These are phyloP conservation scores for Shiraia bambusicola DNA, from an alignment of 2,329 filamentous ascomycete genomes.

Conservation along the genomic window DNA sequence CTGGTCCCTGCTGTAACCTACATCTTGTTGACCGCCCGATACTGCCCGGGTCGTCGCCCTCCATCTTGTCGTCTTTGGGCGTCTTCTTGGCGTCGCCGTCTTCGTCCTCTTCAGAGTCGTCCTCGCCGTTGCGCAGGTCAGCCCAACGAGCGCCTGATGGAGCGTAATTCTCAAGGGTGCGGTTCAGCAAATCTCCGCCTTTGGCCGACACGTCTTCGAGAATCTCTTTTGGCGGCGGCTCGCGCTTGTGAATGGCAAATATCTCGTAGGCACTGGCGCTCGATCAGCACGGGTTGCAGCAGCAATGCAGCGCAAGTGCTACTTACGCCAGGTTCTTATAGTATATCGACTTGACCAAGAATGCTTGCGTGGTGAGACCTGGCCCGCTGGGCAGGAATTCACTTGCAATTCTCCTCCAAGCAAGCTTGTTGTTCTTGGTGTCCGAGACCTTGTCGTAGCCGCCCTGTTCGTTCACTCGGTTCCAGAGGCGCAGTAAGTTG, in stretches of 20 bases:
- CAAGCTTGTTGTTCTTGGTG: conserved; percentile 73
- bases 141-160: conserved; percentile 51
- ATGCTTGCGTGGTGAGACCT: conserved; percentile 80
- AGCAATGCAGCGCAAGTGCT: conserved; percentile 4
- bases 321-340: conserved; percentile 77
- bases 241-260: conserved; percentile 71
- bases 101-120: conserved; percentile 53
- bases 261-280: conserved; percentile 72
- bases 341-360: conserved; percentile 82
- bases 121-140: conserved; percentile 55
- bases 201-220: conserved; percentile 79
- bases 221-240: conserved; percentile 84
- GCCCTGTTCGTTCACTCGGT: conserved; percentile 71
- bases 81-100: conserved; percentile 48
- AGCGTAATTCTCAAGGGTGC: conserved; percentile 75
- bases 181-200: conserved; percentile 74
- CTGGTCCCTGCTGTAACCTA: conserved; percentile 9
- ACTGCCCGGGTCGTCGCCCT: conserved; percentile 47
- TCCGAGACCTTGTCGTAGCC: conserved; percentile 78
- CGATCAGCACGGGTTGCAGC: conserved; percentile 11
- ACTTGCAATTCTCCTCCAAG: conserved; percentile 77
- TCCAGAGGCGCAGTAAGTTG: conserved; percentile 77
- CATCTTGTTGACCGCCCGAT: conserved; percentile 39
- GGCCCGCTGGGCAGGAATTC: conserved; percentile 71
- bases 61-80: conserved; percentile 54